These are phyloP conservation scores for Cyclotella cryptica DNA, from an alignment of 108 stramenopile species.

Conservation along the genomic window DNA sequence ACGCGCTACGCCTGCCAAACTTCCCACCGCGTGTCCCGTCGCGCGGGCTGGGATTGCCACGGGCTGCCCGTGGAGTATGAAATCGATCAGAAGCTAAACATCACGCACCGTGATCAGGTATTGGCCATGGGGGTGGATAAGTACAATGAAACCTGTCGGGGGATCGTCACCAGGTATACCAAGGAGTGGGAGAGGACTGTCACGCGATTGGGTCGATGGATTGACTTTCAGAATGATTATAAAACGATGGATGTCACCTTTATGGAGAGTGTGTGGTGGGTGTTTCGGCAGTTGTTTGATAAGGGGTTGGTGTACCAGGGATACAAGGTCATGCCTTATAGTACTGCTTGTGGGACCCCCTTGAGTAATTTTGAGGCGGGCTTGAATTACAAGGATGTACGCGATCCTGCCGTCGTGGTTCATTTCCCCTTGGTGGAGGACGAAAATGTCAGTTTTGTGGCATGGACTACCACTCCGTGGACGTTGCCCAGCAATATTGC, in stretches of 20 bases:
- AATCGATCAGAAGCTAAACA: constrained; percentile 96
- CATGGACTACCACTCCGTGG: constrained; percentile 99
- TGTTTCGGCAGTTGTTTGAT: constrained; percentile 93
- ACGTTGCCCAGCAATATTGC: constrained; percentile 97
- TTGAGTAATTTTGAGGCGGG: constrained; percentile 99
- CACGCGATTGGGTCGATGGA: constrained; percentile 97
- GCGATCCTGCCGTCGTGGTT: constrained; percentile 98
- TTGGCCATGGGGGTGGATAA: constrained; percentile 96
- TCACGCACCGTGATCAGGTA: constrained; percentile 95
- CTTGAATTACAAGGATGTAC: constrained; percentile 98
- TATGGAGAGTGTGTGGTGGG: constrained; percentile 99
- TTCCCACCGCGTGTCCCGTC: constrained; percentile 91
- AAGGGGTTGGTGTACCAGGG: constrained; percentile 98
- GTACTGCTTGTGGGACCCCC: constrained; percentile 96
- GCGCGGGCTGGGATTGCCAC: constrained; percentile 99
- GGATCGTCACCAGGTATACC: constrained; percentile 96
- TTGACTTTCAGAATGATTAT: constrained; percentile 99
- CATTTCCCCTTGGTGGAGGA: constrained; percentile 90
- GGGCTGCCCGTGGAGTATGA: constrained; percentile 99
- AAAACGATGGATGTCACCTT: constrained; percentile 98
- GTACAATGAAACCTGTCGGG: constrained; percentile 97
- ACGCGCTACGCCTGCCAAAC: constrained; percentile 97
- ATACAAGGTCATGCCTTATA: constrained; percentile 99
- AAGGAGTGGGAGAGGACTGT: constrained; percentile 98
- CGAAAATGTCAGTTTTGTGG: constrained; percentile 80